Conservation (phyloP, 2,329 filamentous ascomycete species). For the Alternaria tenuissima region DNA sequence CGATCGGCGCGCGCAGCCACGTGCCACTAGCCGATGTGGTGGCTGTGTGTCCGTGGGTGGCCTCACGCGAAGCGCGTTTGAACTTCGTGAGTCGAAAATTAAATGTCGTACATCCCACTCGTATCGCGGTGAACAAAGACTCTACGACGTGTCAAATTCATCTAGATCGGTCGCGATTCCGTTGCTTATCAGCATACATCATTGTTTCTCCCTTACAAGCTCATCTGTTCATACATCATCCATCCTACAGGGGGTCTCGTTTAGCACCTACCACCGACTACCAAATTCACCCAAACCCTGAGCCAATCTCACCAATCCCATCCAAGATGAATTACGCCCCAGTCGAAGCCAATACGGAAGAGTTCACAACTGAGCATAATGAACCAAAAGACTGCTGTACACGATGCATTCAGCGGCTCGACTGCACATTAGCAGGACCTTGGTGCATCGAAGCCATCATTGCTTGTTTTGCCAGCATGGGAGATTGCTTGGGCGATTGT, state of each 20-base stretch:
- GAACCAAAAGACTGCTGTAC: slow-evolving; percentile 19
- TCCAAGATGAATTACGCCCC: slow-evolving; percentile 30
- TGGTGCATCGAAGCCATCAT: slow-evolving; percentile 13
- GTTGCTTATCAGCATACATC: not conserved
- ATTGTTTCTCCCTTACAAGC: not conserved
- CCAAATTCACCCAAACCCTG: not conserved
- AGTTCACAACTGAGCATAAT: slow-evolving; percentile 13
- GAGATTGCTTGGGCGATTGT: not conserved
- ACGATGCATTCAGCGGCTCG: slow-evolving; percentile 7
- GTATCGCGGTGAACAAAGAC: not conserved
- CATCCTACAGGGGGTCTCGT: not conserved
- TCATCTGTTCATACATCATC: not conserved
- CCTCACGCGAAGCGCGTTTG: slow-evolving; percentile 6
- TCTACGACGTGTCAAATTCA: not conserved
- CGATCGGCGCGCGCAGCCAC: slow-evolving; percentile 1
- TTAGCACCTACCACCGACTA: not conserved
- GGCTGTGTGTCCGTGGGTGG: slow-evolving; percentile 7
- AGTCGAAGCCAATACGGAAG: slow-evolving; percentile 8
- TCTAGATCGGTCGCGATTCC: no score
- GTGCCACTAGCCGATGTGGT: not conserved
- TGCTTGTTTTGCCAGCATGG: slow-evolving; percentile 8
- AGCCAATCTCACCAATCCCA: not conserved
- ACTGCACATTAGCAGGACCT: slow-evolving; percentile 15
- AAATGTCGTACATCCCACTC: not conserved
- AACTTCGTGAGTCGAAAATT: not conserved